Evolutionary conservation across 169 alveolate genomes (phyloP), one percentile per base, ranked within the genome.

Genomic region (Besnoitia besnoiti): DNA sequence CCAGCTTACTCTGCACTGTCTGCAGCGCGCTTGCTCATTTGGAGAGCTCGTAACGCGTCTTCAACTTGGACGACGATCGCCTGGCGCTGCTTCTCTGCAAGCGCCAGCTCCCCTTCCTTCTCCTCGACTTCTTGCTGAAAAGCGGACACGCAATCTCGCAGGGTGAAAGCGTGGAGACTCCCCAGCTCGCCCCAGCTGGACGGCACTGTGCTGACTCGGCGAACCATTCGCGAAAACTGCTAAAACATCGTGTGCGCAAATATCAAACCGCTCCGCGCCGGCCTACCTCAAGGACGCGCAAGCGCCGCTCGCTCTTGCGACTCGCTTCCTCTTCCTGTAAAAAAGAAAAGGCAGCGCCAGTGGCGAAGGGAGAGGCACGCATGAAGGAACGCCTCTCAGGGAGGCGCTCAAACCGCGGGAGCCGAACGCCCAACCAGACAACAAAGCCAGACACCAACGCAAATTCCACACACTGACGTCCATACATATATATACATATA

Each of bases 41-140:
- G 80, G 47, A 67, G 80, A 30, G 44, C n/a, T 42, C n/a, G 14
- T 19, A 67, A 42, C 3, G 80, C 42, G 10, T 35, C 80, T 8
- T 67, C 80, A 42, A 67, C 12, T 16, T 67, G 80, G 14, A 16
- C 46, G 47, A 67, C 46, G 4, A 67, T 67, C 12, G 24, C 80
- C 80, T 67, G 80, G 12, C 42, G 80, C n/a, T 67, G 80, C 80
- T 67, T 30, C 24, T 67, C 80, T 7, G 44, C 80, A 7, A 67
- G 39, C 46, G 7, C 44, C 42, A 67, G 80, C 44, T 67, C 80
- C 21, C 42, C 80, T 35, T 67, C 80, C 80, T 67, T 67, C 42
- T 67, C 80, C n/a, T 35, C 46, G 39, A 67, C 44, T 16, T 67
- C 80, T n/a, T 35, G 39, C 80, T 67, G 3, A 14, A 35, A 14